phyloP scores from a whole-genome alignment of 495 filamentous ascomycete species.

The Bacidia rubella region DNA sequence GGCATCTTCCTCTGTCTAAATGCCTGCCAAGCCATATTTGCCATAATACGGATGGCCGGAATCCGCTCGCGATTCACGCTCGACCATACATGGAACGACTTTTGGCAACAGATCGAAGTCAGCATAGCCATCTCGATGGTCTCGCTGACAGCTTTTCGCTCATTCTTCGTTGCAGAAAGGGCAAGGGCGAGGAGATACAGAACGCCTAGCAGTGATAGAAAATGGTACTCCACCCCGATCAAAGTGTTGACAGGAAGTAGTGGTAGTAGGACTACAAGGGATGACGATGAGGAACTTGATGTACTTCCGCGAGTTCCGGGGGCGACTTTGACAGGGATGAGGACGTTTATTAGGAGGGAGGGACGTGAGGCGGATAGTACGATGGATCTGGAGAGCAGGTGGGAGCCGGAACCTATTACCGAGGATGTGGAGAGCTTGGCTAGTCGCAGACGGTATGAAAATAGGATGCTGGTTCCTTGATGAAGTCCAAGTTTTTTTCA shows the following conservation, averaged over 20 bases:
- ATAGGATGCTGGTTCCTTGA: too few relatives aligned
- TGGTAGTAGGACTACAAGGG: background rate
- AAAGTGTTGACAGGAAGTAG: background rate
- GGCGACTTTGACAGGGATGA: constrained; percentile 3
- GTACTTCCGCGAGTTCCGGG: background rate
- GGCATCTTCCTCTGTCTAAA: constrained; percentile 10
- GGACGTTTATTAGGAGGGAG: constrained; percentile 3
- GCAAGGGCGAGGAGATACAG: background rate
- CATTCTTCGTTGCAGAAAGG: constrained; percentile 7
- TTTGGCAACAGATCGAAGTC: constrained; percentile 11
- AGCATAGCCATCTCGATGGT: constrained; percentile 9
- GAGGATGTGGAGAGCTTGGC: too few relatives aligned
- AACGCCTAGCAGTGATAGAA: background rate
- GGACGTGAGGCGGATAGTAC: too few relatives aligned
- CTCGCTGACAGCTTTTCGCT: constrained; percentile 12
- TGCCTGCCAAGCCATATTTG: constrained; percentile 2
- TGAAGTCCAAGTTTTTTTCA: too few relatives aligned
- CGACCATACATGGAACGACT: constrained; percentile 7
- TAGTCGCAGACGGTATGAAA: too few relatives aligned
- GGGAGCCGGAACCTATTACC: background rate
- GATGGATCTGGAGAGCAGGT: background rate
- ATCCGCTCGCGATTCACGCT: constrained; percentile 3
- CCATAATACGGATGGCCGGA: constrained; percentile 5
- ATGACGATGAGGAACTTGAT: background rate
- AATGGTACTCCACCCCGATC: background rate